Percentiles rank a stretch among this genome's conserved stretches.
These are phyloP conservation scores for Gossypioides kirkii DNA, from an alignment of 345 rosid species.

Conservation along the genomic window DNA sequence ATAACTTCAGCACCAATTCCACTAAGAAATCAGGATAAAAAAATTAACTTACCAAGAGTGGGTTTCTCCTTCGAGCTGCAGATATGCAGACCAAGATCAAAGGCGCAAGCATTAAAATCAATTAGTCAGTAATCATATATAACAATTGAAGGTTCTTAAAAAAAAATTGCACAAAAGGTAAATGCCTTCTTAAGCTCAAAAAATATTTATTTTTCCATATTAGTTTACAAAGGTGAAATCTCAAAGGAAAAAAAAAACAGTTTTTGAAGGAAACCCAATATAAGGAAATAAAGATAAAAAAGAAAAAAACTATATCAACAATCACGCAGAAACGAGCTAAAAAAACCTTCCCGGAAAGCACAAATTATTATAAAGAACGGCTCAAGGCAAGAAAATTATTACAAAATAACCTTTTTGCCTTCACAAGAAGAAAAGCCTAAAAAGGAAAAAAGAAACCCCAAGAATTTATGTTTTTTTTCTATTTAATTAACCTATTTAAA, in stretches of 20 bases:
- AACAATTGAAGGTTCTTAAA: not conserved
- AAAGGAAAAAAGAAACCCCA: not conserved
- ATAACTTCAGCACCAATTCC: not conserved
- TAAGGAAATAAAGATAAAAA: not conserved
- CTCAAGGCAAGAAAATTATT: conserved; percentile 1
- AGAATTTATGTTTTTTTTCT: not conserved
- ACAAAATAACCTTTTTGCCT: not conserved
- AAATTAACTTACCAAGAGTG: conserved; percentile 64
- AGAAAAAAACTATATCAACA: not conserved
- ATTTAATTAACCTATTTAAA: not conserved
- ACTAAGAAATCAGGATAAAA: not conserved
- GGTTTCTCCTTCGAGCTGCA: conserved; percentile 94
- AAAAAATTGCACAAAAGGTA: not conserved
- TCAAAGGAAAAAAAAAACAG: not conserved
- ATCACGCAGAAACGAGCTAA: not conserved
- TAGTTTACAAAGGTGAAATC: not conserved
- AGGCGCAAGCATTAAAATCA: not conserved
- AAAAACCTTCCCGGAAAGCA: not conserved
- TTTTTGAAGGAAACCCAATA: not conserved
- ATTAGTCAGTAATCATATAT: conserved; percentile 5
- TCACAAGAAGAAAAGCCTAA: not conserved
- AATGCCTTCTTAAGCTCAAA: not conserved
- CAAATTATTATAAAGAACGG: not conserved
- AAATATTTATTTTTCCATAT: not conserved
- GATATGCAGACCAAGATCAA: not conserved